phyloP scores from a whole-genome alignment of 331 rosid species.

The Spiraea crenata region DNA sequence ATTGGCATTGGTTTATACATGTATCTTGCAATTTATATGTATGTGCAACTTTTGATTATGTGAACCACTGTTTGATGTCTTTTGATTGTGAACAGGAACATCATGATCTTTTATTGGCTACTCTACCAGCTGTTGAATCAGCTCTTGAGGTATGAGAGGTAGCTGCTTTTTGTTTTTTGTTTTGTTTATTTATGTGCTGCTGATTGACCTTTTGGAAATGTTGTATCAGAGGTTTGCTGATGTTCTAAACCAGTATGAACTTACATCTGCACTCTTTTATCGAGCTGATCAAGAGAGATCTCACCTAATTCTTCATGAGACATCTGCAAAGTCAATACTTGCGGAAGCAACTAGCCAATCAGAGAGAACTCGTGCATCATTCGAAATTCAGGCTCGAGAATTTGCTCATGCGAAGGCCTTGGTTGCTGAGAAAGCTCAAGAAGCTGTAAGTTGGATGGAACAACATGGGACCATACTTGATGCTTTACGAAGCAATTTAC shows the following conservation, averaged over 20 bases:
- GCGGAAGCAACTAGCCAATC: conserved; percentile 72
- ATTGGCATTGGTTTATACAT: neutral
- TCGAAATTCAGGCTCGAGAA: conserved; percentile 86
- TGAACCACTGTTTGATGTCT: conserved; percentile 1
- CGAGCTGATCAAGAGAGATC: conserved; percentile 93
- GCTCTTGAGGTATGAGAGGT: conserved; percentile 70
- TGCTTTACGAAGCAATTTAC: conserved; percentile 70
- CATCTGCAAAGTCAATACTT: conserved; percentile 79
- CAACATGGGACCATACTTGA: conserved; percentile 90
- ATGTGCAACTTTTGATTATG: neutral
- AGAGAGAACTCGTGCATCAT: conserved; percentile 67
- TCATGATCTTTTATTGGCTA: conserved; percentile 84
- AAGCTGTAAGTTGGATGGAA: conserved; percentile 88
- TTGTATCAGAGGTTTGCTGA: conserved; percentile 74
- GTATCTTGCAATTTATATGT: neutral
- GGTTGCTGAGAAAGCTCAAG: conserved; percentile 92
- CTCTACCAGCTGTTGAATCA: conserved; percentile 85
- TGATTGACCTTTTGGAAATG: conserved; percentile 32
- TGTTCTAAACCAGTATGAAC: conserved; percentile 70
- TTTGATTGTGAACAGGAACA: conserved; percentile 65
- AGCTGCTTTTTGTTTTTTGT: conserved; percentile 7
- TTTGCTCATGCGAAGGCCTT: conserved; percentile 71
- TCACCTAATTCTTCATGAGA: conserved; percentile 63
- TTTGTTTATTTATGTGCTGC: conserved; percentile 3
- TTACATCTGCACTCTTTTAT: conserved; percentile 57